Base-by-base conservation (phyloP, 2,329 filamentous ascomycete species). In the Talaromyces sp. region DNA sequence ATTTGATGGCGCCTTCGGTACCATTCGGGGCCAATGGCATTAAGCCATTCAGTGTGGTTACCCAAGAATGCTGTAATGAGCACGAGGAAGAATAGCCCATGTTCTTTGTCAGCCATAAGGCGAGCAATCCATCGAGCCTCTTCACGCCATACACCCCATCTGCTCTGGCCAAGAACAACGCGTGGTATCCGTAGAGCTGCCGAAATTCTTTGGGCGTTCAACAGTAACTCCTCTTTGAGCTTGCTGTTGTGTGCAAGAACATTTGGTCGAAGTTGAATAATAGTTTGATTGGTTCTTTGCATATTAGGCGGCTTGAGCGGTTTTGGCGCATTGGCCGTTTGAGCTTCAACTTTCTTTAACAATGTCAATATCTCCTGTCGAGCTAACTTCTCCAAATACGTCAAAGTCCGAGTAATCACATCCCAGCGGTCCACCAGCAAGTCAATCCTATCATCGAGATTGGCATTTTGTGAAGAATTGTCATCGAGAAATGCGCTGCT, bases 71-170 rank as follows among this genome's bases (percentile, higher is more conserved):
- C 84, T 1, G 85, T 87, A 35, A 87, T 76, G 13, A 87, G 75
- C 27, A 84, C 85, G 70, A 84, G 81, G 68, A 87, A 84, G 72
- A 87, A 87, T 70, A 85, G 85, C 60, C 84, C 85, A 67, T 86
- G 82, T 65, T 87, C 84, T 71, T 82, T 83, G 60, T 82, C 79
- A 37, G 83, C 84, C 48, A 84, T 80, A 68, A 80, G 82, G 54
- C 82, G 80, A n/a, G 82, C 81, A 48, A 87, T 82, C 74, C 82
- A 85, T 67, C 85, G 79, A 47, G 84, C 84, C 74, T 87, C 85
- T 68, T 87, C 85, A 63, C 84, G 81, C 85, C 85, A 87, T 11
- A 86, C 81, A 11, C 84, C 84, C 83, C 85, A 87, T 65, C 83
- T 81, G 60, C 82, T 84, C 69, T 87, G 85, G 3, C 85, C 85